Base-by-base conservation (phyloP, 345 rosid genomes). In the Murraya paniculata region DNA sequence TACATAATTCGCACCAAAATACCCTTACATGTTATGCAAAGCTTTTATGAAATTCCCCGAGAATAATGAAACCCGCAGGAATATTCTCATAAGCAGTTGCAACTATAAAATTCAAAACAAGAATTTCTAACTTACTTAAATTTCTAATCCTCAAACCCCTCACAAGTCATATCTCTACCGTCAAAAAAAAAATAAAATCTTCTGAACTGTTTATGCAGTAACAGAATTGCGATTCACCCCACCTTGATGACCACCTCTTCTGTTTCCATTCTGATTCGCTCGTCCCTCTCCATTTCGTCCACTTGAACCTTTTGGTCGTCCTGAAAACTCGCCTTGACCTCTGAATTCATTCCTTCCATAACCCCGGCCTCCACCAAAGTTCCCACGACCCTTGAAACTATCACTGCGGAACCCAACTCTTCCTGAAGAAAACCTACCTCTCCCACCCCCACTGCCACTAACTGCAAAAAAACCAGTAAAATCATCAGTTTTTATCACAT, bases 281-380 rank as follows among this genome's bases (percentile, higher is more conserved):
- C 89, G 86, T 68, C 88, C 88, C 78, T 89, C 97, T 18, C 81
- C 90, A 55, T 75, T 77, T 28, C 90, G 85, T 24, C 89, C 91
- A 68, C 81, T 79, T 31, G 87, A 80, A 77, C 93, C 92, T 86
- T 82, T 92, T 11, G 91, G 88, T 81, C 95, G 85, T 71, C 87
- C 92, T 4, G 92, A 83, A 79, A 81, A 91, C 67, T 90, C 95
- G 25, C 90, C 92, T 77, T 86, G 94, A 82, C 74, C 81, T 85
- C 92, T 91, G 82, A 81, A 91, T 79, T 91, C 94, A 53, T 64
- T 84, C 83, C 91, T 86, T 66, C 87, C 87, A 74, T 87, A 87
- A 60, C 93, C 90, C 36, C 90, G 72, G 58, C 91, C 87, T 68
- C 82, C 83, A 57, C 84, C 78, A 11, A 77, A 85, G 84, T 77